Evolutionary conservation across 176 grass and related monocot genomes (phyloP).

Genomic region (Typha latifolia): DNA sequence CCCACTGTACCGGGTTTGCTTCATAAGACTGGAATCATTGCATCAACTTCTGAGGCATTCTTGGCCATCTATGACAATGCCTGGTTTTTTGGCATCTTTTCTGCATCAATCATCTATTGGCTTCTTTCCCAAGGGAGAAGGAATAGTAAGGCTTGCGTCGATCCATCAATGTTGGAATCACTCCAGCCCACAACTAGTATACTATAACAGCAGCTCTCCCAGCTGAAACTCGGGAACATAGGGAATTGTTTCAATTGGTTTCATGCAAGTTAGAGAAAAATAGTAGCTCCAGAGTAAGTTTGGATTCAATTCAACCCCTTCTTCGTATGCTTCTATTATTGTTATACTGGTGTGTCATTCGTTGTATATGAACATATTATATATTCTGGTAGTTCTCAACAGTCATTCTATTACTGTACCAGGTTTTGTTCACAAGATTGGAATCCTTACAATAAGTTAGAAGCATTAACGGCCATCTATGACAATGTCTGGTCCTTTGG

Average conservation of each 20-base stretch:
- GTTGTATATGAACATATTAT: conserved; percentile 9
- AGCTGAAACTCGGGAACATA: no score
- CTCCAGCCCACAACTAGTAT: not conserved
- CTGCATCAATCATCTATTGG: conserved; percentile 18
- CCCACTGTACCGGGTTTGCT: conserved; percentile 33
- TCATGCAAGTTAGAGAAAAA: no score
- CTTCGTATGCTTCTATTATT: no score
- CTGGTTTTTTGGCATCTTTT: conserved; percentile 36
- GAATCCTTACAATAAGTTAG: conserved; percentile 1
- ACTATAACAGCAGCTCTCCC: no score
- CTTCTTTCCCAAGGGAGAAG: conserved; percentile 13
- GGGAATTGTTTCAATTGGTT: no score
- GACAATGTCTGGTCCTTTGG: conserved; percentile 32
- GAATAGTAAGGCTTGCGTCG: not conserved
- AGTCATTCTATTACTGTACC: conserved; percentile 32
- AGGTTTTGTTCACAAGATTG: conserved; percentile 29
- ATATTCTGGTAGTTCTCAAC: conserved; percentile 9
- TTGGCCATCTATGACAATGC: conserved; percentile 23
- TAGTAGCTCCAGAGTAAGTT: no score
- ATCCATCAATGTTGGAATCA: not conserved
- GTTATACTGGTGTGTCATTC: not conserved
- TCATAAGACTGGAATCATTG: conserved; percentile 17
- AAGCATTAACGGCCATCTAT: conserved; percentile 22
- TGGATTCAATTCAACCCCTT: no score
- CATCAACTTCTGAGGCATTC: conserved; percentile 9